These are phyloP conservation scores for Pezizomycotina sp. DNA, from an alignment of 2,329 filamentous ascomycete genomes.

Conservation along the genomic window DNA sequence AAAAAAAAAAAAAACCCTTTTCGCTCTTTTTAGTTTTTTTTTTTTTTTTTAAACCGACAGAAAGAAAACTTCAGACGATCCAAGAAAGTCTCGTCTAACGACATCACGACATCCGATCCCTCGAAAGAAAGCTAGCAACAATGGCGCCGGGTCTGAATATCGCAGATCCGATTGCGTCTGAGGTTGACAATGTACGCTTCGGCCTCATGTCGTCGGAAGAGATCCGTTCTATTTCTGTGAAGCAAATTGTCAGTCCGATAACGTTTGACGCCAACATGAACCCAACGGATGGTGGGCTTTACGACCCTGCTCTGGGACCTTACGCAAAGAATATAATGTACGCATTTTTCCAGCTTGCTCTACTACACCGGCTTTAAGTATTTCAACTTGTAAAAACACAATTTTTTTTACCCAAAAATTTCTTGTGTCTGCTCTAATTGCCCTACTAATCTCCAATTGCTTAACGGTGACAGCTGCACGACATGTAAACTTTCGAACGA, in stretches of 20 bases:
- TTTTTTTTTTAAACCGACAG: not conserved
- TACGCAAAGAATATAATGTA: constrained; percentile 65
- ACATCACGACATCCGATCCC: too few species aligned
- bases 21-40: not conserved
- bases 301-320: constrained; percentile 79
- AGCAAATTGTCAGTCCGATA: constrained; percentile 77
- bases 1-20: constrained; percentile 4
- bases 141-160: constrained; percentile 49
- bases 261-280: constrained; percentile 72
- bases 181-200: constrained; percentile 78
- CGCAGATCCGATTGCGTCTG: constrained; percentile 65
- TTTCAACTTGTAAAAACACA: not conserved
- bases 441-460: not conserved
- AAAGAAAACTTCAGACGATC: not conserved
- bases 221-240: constrained; percentile 78
- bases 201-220: constrained; percentile 66
- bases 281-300: constrained; percentile 59
- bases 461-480: constrained; percentile 47
- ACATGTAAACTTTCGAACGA: constrained; percentile 76
- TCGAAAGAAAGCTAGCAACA: too few species aligned
- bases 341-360: constrained; percentile 27
- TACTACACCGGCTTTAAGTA: not conserved
- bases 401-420: not conserved
- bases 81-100: too few species aligned
- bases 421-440: not conserved